phyloP scores from a whole-genome alignment of 2,329 filamentous ascomycete genomes.

The Cordyceps farinosa region DNA sequence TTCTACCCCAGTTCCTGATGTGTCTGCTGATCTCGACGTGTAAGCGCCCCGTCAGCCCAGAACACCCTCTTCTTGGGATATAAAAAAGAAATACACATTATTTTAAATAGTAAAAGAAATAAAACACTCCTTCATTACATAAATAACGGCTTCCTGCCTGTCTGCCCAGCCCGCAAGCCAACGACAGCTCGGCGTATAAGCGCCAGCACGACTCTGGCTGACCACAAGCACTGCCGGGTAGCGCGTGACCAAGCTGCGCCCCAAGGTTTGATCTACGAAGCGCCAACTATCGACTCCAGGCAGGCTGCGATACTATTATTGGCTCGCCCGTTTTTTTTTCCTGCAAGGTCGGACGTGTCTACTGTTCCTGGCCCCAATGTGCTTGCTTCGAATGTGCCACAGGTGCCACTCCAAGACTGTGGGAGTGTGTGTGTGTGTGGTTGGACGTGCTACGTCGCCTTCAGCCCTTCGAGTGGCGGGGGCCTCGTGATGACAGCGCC shows the following conservation, averaged over 20 bases:
- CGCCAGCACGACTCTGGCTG: not conserved
- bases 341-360: not conserved
- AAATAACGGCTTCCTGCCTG: too few species aligned
- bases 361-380: not conserved
- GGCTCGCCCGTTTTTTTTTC: not conserved
- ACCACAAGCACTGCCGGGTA: not conserved
- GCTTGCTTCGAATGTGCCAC: not conserved
- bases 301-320: not conserved
- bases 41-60: too few species aligned
- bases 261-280: not conserved
- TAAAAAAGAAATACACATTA: too few species aligned
- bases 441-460: not conserved
- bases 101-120: too few species aligned
- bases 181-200: not conserved
- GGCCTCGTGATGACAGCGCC: constrained; percentile 3
- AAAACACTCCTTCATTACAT: too few species aligned
- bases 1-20: too few species aligned
- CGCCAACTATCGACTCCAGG: not conserved
- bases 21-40: too few species aligned
- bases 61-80: too few species aligned
- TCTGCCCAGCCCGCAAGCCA: not conserved
- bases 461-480: not conserved
- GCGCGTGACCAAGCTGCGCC: not conserved
- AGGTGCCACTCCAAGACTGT: not conserved
- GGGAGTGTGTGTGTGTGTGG: not conserved